A percentile compares a stretch with the other conserved stretches of the same genome.
These are phyloP conservation scores for Lachnellula subtilissima DNA, from an alignment of 2,329 filamentous ascomycete species.

Conservation along the genomic window DNA sequence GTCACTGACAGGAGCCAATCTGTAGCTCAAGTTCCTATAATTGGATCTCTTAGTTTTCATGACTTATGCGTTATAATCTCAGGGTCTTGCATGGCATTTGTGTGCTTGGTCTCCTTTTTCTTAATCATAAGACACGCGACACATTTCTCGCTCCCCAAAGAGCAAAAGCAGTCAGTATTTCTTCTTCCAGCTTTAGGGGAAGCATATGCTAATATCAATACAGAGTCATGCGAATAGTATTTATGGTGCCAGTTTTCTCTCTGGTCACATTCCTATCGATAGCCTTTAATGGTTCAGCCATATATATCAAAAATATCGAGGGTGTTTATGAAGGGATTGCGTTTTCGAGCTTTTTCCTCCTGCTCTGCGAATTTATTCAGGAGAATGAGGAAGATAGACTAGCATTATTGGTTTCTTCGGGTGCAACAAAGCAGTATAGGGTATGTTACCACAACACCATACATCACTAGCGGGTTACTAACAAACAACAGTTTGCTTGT, in stretches of 20 bases:
- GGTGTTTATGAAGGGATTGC: constrained; percentile 38
- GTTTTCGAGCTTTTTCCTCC: constrained; percentile 40
- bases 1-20: background rate
- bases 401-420: constrained; percentile 33
- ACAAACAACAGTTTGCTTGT: background rate
- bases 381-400: constrained; percentile 32
- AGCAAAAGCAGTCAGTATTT: constrained; percentile 12
- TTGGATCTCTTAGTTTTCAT: constrained; percentile 9
- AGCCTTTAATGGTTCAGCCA: constrained; percentile 33
- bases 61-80: constrained; percentile 8
- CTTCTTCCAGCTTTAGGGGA: background rate
- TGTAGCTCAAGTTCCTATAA: constrained; percentile 7
- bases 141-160: constrained; percentile 12
- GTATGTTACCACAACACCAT: background rate
- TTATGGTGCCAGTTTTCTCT: constrained; percentile 38
- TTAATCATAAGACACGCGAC: constrained; percentile 13
- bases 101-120: constrained; percentile 8
- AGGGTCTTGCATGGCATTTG: constrained; percentile 6
- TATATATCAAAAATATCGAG: constrained; percentile 38
- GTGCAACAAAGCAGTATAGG: constrained; percentile 18
- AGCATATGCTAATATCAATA: background rate
- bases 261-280: constrained; percentile 37
- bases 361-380: constrained; percentile 40
- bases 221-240: constrained; percentile 38
- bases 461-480: background rate